Evolutionary conservation across 805 yeast species (phyloP), one percentile per base, ranked within the genome.

Genomic region (Tetrapisispora pingtungensis): DNA sequence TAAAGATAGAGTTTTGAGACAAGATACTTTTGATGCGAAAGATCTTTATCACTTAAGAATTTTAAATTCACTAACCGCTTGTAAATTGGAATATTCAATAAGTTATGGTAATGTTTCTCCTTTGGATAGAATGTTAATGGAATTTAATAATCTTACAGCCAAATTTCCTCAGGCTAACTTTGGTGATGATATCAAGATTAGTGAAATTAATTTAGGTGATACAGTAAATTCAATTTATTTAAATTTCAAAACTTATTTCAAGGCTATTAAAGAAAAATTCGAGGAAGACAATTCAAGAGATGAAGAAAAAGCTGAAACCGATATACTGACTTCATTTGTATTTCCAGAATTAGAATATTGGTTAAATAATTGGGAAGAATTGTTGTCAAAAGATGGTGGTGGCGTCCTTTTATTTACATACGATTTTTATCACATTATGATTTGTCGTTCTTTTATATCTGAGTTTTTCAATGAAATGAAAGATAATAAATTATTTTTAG

Each of bases 11-110:
- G 68, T 69, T n/a, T 22, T 57, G 27, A 38, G 38, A 6, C 43
- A 48, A 3, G 59, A 61, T 32, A 45, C 49, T 14, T 68, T 51
- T 43, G 54, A 56, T 17, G 55, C 62, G 1, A 64, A 58, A 40
- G 81, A 77, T 51, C 46, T 78, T 37, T 78, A 71, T 55, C 78
- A 76, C 52, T 52, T 77, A 46, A 59, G 84, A 46, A 74, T 78
- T 24, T 69, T 75, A 61, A 76, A 75, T 44, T 65, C 78, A 4
- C 54, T 76, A 48, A 70, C 76, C 30, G 71, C 75, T 8, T 68
- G 75, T 44, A 77, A 76, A 58, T 56, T 77, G 27, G 77, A 72
- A 42, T 67, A 68, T 48, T 66, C 79, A 1, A 65, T 77, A 20
- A 77, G 78, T 0, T 63, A 66, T 41, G 78, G 79, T 1, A 59